Evolutionary conservation across 306 rosid genomes (phyloP), one percentile per base, ranked within the genome.

Genomic region (Quercus glauca): DNA sequence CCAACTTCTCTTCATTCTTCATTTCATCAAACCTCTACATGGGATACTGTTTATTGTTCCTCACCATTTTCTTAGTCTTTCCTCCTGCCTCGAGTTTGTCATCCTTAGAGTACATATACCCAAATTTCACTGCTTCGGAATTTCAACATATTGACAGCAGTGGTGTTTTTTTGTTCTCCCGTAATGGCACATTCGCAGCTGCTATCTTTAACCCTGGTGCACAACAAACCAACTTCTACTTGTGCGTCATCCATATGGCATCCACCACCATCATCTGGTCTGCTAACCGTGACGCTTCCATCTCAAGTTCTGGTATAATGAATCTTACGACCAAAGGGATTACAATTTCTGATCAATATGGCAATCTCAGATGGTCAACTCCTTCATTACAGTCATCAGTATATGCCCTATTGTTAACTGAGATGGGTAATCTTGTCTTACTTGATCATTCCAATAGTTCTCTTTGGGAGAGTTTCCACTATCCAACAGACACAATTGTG

Each of bases 401-500:
- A 45, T 4, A 73, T 51, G 83, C 83, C 4, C 79, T 94, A 72
- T 41, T 53, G 58, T 89, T 94, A 33, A 92, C 85, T 59, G 97
- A 94, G 68, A 71, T 79, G 76, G 99, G 99, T 52, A 94, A 92
- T 56, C 95, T 94, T 53, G 69, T 92, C 57, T 85, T 94, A 58
- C 88, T 90, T 71, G 97, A 91, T 80, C 76, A 67, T 29, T 85
- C 74, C 77, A 94, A 92, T 75, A 80, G 20, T 55, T 91, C 97
- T 78, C 90, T 94, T 37, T 94, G 99, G 99, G 99, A 94, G 78
- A 94, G 97, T 83, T 94, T 94, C 77, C 81, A 76, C 4, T 3
- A 90, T 81, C 97, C 99, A 53, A 94, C 97, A 0, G 99, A 94
- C 81, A 91, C 97, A n/a, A 79, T 91, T 81, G 97, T 94, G 53